These are phyloP conservation scores for Trifolium dubium DNA, from an alignment of 306 rosid genomes.

Conservation along the genomic window DNA sequence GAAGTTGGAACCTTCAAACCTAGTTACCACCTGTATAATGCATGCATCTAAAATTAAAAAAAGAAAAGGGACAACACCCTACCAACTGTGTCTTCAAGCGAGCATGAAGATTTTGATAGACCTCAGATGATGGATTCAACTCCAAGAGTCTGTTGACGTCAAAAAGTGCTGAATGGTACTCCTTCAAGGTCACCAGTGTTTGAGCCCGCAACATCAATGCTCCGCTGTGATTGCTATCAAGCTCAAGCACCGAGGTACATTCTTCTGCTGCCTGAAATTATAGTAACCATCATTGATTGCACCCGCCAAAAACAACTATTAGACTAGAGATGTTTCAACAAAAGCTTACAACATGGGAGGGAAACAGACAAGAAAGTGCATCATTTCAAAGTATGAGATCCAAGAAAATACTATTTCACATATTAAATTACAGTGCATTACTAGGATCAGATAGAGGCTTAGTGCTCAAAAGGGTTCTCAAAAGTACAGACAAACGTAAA, in stretches of 20 bases:
- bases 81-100: slow-evolving; percentile 92
- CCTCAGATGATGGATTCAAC: slow-evolving; percentile 88
- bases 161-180: slow-evolving; percentile 89
- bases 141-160: slow-evolving; percentile 88
- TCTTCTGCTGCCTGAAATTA: slow-evolving; percentile 82
- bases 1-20: slow-evolving; percentile 13
- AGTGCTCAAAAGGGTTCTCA: neutral
- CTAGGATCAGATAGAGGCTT: neutral
- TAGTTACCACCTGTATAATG: neutral
- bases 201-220: slow-evolving; percentile 89
- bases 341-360: slow-evolving; percentile 8
- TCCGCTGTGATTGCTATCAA: slow-evolving; percentile 79
- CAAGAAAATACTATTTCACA: neutral
- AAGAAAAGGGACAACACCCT: slow-evolving; percentile 40
- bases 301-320: neutral
- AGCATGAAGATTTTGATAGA: slow-evolving; percentile 87
- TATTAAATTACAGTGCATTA: neutral
- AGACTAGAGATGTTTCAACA: neutral
- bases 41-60: slow-evolving; percentile 34
- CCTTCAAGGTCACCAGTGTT: slow-evolving; percentile 81
- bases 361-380: neutral
- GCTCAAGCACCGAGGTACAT: slow-evolving; percentile 92
- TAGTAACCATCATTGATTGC: slow-evolving; percentile 31
- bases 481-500: neutral
- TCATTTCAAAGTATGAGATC: slow-evolving; percentile 20